Percentiles rank a stretch among this genome's conserved stretches.
Conservation (phyloP, 371 early-diverging fungal species). For the Mucor irregularis region DNA sequence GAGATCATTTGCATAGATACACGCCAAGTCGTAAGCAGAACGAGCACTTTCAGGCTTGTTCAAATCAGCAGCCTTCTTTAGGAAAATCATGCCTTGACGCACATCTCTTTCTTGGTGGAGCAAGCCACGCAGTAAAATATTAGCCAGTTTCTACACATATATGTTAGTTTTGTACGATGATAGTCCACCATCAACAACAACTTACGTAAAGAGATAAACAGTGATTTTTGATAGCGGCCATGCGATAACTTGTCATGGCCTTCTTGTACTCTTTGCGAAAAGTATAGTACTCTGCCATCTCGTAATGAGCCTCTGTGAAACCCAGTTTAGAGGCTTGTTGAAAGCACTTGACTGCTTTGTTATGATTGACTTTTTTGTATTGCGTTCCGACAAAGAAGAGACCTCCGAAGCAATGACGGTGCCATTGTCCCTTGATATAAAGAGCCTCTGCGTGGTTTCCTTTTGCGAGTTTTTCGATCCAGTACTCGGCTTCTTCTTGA, state of each 20-base stretch:
- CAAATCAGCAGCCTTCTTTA: conserved; percentile 38
- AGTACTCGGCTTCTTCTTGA: conserved; percentile 63
- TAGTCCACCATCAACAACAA: too few relatives aligned
- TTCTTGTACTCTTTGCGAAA: conserved; percentile 61
- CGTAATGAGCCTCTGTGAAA: conserved; percentile 36
- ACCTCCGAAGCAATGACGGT: conserved; percentile 32
- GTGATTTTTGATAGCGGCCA: conserved; percentile 73
- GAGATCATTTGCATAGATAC: conserved; percentile 36
- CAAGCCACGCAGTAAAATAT: conserved; percentile 30
- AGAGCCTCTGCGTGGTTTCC: conserved; percentile 66
- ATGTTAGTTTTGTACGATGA: too few relatives aligned
- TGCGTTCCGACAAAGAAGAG: conserved; percentile 27
- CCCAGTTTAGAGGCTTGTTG: conserved; percentile 37
- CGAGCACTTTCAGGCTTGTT: conserved; percentile 27
- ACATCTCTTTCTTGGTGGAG: conserved; percentile 29
- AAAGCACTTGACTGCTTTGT: conserved; percentile 49
- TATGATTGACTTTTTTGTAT: conserved; percentile 18
- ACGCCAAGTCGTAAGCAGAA: conserved; percentile 42
- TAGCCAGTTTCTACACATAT: conserved; percentile 36
- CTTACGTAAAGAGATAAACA: conserved; percentile 71
- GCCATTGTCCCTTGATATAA: conserved; percentile 72
- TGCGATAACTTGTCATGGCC: conserved; percentile 73
- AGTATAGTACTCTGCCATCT: conserved; percentile 49
- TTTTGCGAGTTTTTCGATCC: conserved; percentile 70
- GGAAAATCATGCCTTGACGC: conserved; percentile 26